Evolutionary conservation across 495 filamentous ascomycete species (phyloP).

Genomic region (Xylaria venustula): DNA sequence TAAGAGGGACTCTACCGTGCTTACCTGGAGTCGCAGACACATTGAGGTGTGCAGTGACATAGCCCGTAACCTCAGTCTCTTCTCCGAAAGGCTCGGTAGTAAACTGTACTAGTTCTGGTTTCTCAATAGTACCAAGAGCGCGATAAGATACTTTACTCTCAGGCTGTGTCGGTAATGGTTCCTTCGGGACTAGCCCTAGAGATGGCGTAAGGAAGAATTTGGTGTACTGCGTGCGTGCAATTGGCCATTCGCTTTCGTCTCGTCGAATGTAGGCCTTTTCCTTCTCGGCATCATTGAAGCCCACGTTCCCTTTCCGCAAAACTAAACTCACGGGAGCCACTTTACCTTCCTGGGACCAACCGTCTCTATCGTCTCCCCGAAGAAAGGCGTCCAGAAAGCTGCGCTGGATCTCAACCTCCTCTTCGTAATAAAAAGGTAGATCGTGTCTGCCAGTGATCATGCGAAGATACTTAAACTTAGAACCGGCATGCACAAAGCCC

Average conservation of each 20-base stretch:
- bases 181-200: constrained; percentile 29
- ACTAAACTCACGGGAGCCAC: constrained; percentile 56
- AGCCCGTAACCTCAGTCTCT: constrained; percentile 66
- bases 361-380: constrained; percentile 57
- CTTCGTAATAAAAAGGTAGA: constrained; percentile 67
- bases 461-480: constrained; percentile 61
- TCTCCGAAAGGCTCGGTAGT: constrained; percentile 50
- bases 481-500: constrained; percentile 59
- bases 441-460: constrained; percentile 70
- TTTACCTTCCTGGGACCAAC: constrained; percentile 54
- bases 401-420: constrained; percentile 62
- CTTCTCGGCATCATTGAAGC: constrained; percentile 57
- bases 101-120: constrained; percentile 51
- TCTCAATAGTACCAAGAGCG: constrained; percentile 52
- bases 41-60: constrained; percentile 60
- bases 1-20: too few species aligned
- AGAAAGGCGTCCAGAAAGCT: constrained; percentile 69
- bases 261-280: constrained; percentile 52
- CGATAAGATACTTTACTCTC: constrained; percentile 48
- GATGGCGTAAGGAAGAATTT: constrained; percentile 51
- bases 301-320: constrained; percentile 61
- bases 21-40: constrained; percentile 50
- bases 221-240: constrained; percentile 59
- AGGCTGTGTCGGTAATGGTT: constrained; percentile 8
- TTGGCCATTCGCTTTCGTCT: constrained; percentile 62